A percentile compares a stretch with the other conserved stretches of the same genome.
Conservation (phyloP, 768 basidiomycete species). For the Kwoniella dendrophila region DNA sequence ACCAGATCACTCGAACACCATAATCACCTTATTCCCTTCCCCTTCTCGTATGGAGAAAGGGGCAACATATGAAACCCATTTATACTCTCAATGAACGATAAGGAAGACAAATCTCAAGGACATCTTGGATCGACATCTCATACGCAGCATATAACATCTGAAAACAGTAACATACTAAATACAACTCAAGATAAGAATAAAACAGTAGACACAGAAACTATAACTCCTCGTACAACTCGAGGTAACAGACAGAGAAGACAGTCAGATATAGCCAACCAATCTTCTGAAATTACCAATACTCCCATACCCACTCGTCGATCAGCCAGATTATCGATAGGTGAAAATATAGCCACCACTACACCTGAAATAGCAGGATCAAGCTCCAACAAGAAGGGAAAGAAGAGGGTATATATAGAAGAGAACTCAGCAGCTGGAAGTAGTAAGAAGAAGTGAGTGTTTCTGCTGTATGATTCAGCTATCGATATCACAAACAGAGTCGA, state of each 20-base stretch:
- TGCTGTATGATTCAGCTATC: too few relatives aligned
- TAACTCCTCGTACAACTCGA: constrained; percentile 11
- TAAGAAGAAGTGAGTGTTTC: constrained; percentile 26
- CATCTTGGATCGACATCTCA: constrained; percentile 8
- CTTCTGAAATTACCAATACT: background rate
- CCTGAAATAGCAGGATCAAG: constrained; percentile 13
- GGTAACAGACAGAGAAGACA: constrained; percentile 14
- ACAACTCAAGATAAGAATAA: constrained; percentile 1
- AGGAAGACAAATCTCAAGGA: constrained; percentile 10
- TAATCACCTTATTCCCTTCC: background rate
- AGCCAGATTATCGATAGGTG: constrained; percentile 26
- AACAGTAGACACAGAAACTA: background rate
- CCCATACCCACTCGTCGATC: constrained; percentile 30
- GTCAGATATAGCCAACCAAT: constrained; percentile 2
- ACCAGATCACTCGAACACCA: background rate
- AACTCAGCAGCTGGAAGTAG: constrained; percentile 14
- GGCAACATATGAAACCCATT: background rate
- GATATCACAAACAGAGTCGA: too few relatives aligned
- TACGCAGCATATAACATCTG: background rate
- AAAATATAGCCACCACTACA: background rate
- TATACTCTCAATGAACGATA: constrained; percentile 18
- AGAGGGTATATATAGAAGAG: constrained; percentile 28
- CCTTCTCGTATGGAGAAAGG: constrained; percentile 7
- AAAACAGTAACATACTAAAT: constrained; percentile 2
- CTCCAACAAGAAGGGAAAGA: constrained; percentile 34